Percentiles rank a stretch among this genome's conserved stretches.
Conservation (phyloP, 345 rosid species). For the Ceriops tagal region DNA sequence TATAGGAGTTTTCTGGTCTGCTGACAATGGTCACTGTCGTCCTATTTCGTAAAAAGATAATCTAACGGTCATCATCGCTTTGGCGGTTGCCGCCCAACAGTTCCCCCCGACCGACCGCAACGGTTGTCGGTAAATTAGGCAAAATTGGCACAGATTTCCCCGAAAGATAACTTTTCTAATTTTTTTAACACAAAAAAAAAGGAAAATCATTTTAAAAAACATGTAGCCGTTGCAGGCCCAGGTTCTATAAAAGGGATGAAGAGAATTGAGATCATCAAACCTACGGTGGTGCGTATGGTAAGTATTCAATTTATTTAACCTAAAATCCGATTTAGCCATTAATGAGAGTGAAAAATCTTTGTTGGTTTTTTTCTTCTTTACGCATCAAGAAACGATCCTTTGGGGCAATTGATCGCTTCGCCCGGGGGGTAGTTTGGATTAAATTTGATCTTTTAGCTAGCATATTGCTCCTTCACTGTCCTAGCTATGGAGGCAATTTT, state of each 20-base stretch:
- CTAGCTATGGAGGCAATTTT: conserved; percentile 41
- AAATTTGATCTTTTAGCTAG: not conserved
- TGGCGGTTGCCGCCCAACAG: conserved; percentile 82
- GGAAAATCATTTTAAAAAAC: too few relatives aligned
- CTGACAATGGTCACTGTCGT: conserved; percentile 37
- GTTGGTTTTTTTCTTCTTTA: not conserved
- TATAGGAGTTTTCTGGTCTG: conserved; percentile 25
- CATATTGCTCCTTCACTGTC: too few relatives aligned
- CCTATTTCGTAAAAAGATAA: conserved; percentile 31
- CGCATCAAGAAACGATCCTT: not conserved
- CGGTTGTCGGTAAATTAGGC: conserved; percentile 50
- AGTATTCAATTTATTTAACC: not conserved
- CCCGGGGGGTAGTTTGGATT: conserved; percentile 29
- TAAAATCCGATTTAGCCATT: not conserved
- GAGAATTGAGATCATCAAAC: not conserved
- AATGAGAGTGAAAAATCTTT: not conserved
- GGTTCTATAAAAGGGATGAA: conserved; percentile 40
- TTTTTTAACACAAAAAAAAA: not conserved
- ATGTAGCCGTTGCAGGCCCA: conserved; percentile 42
- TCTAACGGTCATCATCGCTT: conserved; percentile 41
- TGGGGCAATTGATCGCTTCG: conserved; percentile 33
- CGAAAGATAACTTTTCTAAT: not conserved
- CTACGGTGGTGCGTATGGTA: conserved; percentile 5
- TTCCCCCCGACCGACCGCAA: conserved; percentile 29
- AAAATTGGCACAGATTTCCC: conserved; percentile 13